These are phyloP conservation scores for Podospora pseudopauciseta DNA, from an alignment of 495 filamentous ascomycete species.

Conservation along the genomic window DNA sequence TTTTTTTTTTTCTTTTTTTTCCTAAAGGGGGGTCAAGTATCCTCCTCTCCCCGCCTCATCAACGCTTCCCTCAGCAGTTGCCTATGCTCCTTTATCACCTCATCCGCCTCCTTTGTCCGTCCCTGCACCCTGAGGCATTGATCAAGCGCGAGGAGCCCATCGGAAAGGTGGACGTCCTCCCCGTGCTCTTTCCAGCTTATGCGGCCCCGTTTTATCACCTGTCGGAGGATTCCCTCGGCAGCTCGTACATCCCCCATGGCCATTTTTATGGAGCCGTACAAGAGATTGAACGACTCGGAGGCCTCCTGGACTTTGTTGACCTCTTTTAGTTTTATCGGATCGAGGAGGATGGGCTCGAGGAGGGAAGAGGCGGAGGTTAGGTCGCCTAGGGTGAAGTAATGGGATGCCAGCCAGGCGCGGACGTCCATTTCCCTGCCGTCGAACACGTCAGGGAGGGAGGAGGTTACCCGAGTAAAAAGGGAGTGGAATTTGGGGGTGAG, in stretches of 20 bases:
- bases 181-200: neutral
- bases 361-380: neutral
- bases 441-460: neutral
- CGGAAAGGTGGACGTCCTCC: neutral
- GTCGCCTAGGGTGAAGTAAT: neutral
- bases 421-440: slow-evolving; percentile 3
- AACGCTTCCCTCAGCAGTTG: slow-evolving; percentile 2
- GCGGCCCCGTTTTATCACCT: neutral
- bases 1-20: neutral
- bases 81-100: neutral
- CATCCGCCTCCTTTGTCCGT: neutral
- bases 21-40: neutral
- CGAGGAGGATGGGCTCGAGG: neutral
- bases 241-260: neutral
- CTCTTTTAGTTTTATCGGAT: neutral
- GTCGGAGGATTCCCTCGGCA: neutral
- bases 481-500: neutral
- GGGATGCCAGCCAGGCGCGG: slow-evolving; percentile 1
- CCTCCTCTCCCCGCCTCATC: neutral
- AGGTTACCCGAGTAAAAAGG: neutral
- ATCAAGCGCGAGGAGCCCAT: neutral
- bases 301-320: neutral
- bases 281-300: neutral
- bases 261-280: neutral
- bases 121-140: neutral